A percentile compares a stretch with the other conserved stretches of the same genome.
These are phyloP conservation scores for Phialocephala sp. DNA, from an alignment of 2,329 filamentous ascomycete genomes.

Conservation along the genomic window DNA sequence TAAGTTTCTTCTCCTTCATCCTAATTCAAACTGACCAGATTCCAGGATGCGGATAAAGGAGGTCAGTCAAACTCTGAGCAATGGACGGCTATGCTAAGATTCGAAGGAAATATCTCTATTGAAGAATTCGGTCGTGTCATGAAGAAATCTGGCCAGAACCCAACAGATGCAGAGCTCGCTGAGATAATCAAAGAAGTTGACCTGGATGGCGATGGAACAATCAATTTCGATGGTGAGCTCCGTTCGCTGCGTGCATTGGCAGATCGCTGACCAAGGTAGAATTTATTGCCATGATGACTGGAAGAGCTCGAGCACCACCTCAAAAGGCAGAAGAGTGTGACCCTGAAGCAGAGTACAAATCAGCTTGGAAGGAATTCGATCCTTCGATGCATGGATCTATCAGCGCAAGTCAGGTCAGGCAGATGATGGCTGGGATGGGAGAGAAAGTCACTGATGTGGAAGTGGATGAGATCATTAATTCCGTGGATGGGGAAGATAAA, in stretches of 20 bases:
- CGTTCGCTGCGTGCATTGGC: not conserved
- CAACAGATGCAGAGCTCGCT: slow-evolving; percentile 45
- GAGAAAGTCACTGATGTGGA: slow-evolving; percentile 45
- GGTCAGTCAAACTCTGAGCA: slow-evolving; percentile 18
- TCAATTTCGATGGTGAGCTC: slow-evolving; percentile 47
- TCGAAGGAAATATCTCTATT: slow-evolving; percentile 45
- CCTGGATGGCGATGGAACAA: slow-evolving; percentile 47
- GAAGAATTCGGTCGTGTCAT: slow-evolving; percentile 48
- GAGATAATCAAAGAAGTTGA: slow-evolving; percentile 48
- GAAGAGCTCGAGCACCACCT: slow-evolving; percentile 40
- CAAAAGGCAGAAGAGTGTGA: slow-evolving; percentile 22
- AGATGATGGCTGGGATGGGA: slow-evolving; percentile 43
- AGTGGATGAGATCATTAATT: slow-evolving; percentile 44
- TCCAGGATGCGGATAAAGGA: slow-evolving; percentile 33
- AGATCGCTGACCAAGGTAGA: slow-evolving; percentile 37
- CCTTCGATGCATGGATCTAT: slow-evolving; percentile 44
- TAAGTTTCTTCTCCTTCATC: slow-evolving; percentile 15
- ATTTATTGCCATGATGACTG: slow-evolving; percentile 52
- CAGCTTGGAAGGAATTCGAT: slow-evolving; percentile 47
- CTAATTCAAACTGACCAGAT: not conserved
- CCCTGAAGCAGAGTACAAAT: slow-evolving; percentile 40
- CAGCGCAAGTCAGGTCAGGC: slow-evolving; percentile 44
- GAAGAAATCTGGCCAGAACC: slow-evolving; percentile 42
- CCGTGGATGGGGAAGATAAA: slow-evolving; percentile 45
- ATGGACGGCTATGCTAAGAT: not conserved